phyloP scores from a whole-genome alignment of 345 rosid species.

The Eucalyptus albens region DNA sequence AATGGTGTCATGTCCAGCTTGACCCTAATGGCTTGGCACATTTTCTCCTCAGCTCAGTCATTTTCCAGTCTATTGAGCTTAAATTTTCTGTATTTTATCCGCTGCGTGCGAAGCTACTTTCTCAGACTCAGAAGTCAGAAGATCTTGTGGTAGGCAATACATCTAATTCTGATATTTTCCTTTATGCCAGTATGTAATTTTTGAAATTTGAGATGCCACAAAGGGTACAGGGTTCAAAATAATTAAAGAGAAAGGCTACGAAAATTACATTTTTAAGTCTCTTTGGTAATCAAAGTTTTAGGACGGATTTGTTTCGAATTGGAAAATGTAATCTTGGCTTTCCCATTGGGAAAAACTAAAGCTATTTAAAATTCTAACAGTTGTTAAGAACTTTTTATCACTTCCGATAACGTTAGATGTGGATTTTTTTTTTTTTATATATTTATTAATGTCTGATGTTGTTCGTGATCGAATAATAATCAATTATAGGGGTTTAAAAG shows the following conservation, averaged over 20 bases:
- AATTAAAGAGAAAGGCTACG: background rate
- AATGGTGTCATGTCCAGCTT: background rate
- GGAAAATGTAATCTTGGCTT: background rate
- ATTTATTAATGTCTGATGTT: background rate
- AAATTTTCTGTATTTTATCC: background rate
- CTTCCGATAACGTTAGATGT: background rate
- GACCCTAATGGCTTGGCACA: background rate
- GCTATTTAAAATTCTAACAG: background rate
- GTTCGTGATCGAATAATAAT: background rate
- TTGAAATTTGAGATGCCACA: background rate
- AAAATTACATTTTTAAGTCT: background rate
- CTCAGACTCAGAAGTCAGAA: background rate
- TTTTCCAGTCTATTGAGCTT: background rate
- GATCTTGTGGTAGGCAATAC: background rate
- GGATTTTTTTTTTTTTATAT: background rate
- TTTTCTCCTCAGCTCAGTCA: background rate
- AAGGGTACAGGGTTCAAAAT: background rate
- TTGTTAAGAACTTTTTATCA: background rate
- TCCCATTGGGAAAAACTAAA: background rate
- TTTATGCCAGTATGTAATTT: background rate
- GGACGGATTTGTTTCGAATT: background rate
- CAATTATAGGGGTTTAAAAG: background rate
- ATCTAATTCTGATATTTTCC: background rate
- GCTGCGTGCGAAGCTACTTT: background rate
- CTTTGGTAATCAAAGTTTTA: background rate